Evolutionary conservation across 129 eudicot species (phyloP).

Genomic region (Silybum marianum): DNA sequence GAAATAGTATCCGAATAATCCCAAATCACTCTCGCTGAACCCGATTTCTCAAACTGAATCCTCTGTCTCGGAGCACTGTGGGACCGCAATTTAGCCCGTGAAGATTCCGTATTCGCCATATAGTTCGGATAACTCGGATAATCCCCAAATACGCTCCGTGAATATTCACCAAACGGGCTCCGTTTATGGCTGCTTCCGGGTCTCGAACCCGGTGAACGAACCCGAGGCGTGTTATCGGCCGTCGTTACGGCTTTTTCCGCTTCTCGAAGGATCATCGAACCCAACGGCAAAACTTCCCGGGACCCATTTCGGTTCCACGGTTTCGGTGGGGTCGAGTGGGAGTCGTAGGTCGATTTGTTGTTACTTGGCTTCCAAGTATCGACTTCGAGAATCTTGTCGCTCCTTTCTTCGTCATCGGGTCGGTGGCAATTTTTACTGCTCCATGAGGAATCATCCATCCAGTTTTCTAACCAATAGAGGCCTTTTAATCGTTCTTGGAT

Average conservation of each 20-base stretch:
- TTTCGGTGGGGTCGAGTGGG: conserved; percentile 40
- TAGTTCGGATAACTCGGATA: conserved; percentile 64
- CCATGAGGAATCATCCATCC: conserved; percentile 73
- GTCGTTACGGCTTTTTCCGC: conserved; percentile 44
- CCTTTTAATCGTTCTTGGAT: conserved; percentile 32
- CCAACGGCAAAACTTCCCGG: conserved; percentile 44
- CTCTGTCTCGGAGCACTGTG: conserved; percentile 87
- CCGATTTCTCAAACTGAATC: conserved; percentile 47
- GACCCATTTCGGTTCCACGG: conserved; percentile 49
- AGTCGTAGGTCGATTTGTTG: conserved; percentile 31
- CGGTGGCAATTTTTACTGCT: conserved; percentile 43
- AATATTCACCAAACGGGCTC: conserved; percentile 62
- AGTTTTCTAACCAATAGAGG: conserved; percentile 60
- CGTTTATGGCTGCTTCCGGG: conserved; percentile 59
- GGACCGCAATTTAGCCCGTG: conserved; percentile 77
- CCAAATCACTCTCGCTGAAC: conserved; percentile 46
- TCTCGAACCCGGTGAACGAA: conserved; percentile 52
- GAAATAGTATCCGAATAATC: conserved; percentile 58
- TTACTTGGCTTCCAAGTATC: conserved; percentile 81
- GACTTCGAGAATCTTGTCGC: conserved; percentile 85
- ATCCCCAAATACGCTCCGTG: conserved; percentile 62
- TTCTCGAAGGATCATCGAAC: conserved; percentile 53
- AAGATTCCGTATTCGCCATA: conserved; percentile 85
- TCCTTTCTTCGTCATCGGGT: conserved; percentile 67
- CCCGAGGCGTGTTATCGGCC: conserved; percentile 57